Evolutionary conservation across 345 rosid genomes (phyloP), one percentile per base, ranked within the genome.

Genomic region (Gossypium sturtianum): DNA sequence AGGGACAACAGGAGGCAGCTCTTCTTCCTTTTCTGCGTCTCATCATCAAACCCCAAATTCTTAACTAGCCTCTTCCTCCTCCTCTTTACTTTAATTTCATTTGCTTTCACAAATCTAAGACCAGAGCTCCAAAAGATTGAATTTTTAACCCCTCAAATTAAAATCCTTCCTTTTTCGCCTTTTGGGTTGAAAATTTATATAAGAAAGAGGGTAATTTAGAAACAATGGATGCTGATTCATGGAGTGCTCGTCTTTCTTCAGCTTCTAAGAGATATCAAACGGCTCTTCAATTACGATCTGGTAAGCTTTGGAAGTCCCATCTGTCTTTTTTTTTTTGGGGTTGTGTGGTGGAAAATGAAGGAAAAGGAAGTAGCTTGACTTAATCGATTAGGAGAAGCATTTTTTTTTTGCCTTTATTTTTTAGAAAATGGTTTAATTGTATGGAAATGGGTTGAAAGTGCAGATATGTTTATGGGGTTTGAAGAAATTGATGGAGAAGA

Each of bases 401-500:
- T 23, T 72, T 45, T 47, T 47, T 72, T 45, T 51, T 59, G 43
- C 11, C 27, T 64, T 53, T 48, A 29, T 51, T 4, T 52, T 16
- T 52, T 52, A 10, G 7, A 8, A 2, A 15, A 5, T 23, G 5
- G 7, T 72, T 72, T 75, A 45, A 51, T 48, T 73, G 23, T 62
- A 63, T 23, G 64, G 45, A 45, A 66, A 59, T 67, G 44, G 12
- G 68, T 57, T 80, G 78, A 53, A 60, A 80, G 23, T 86, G 87
- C 97, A 90, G 98, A 94, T 69, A 80, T 86, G 83, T 88, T 84
- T 68, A 82, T 89, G 89, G 92, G 91, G 58, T 88, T 89, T 79
- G 98, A 94, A 80, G 97, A 94, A 76, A 74, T 86, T 10, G 97
- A 89, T 76, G 97, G 87, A 65, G 98, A 94, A 78, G 96, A 89